These are phyloP conservation scores for Alternaria conjuncta DNA, from an alignment of 2,329 filamentous ascomycete genomes.

Conservation along the genomic window DNA sequence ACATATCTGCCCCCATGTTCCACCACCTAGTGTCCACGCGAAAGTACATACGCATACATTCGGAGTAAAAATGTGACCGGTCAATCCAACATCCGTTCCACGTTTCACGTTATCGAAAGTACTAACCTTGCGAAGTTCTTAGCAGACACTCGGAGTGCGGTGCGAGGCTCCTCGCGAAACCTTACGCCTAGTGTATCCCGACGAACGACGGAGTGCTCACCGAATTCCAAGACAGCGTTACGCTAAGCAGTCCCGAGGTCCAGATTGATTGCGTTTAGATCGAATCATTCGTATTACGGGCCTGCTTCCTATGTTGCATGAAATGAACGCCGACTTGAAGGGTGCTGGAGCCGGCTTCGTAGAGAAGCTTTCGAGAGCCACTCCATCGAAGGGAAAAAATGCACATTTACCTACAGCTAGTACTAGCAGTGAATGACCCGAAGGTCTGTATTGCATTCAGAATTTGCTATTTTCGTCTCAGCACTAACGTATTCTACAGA, in stretches of 20 bases:
- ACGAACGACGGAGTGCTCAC: background rate
- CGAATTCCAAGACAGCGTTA: background rate
- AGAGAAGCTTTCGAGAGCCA: background rate
- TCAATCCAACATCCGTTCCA: background rate
- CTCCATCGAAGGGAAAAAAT: background rate
- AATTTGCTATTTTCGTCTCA: background rate
- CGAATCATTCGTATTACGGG: background rate
- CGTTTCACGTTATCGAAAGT: background rate
- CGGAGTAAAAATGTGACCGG: no score
- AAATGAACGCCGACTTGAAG: background rate
- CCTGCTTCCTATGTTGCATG: background rate
- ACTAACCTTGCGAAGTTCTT: background rate
- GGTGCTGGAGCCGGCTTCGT: background rate
- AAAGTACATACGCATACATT: no score
- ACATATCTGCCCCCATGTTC: no score
- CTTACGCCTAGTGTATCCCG: background rate
- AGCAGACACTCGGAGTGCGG: background rate
- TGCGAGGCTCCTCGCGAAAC: background rate
- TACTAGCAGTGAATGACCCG: background rate
- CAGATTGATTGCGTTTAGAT: background rate
- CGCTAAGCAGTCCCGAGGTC: background rate
- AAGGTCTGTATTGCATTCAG: background rate
- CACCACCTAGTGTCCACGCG: no score
- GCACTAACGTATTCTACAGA: background rate
- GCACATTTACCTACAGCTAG: background rate